A percentile compares a stretch with the other conserved stretches of the same genome.
Conservation (phyloP, 306 rosid genomes). For the Cicer cuneatum region DNA sequence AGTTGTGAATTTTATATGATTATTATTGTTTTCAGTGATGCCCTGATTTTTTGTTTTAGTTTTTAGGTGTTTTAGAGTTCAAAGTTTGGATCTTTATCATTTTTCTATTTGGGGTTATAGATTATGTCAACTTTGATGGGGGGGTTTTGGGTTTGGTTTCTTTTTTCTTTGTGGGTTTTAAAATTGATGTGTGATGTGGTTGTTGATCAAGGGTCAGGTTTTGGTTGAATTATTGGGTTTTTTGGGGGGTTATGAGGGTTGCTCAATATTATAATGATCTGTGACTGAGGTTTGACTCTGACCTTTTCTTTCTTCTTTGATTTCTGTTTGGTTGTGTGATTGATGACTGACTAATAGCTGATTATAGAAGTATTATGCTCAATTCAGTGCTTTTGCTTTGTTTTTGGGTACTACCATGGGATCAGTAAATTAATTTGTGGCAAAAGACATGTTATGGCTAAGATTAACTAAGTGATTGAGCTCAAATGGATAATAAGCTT, state of each 20-base stretch:
- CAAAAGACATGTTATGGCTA: not conserved
- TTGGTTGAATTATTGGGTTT: slow-evolving; percentile 13
- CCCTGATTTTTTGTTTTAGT: slow-evolving; percentile 6
- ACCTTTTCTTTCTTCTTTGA: slow-evolving; percentile 20
- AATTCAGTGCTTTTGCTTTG: not conserved
- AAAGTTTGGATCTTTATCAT: slow-evolving; percentile 34
- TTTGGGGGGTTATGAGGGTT: not conserved
- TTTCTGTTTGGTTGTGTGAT: slow-evolving; percentile 17
- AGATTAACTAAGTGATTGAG: not conserved
- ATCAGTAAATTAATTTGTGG: slow-evolving; percentile 12
- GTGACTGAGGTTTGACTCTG: slow-evolving; percentile 22
- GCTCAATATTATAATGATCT: slow-evolving; percentile 29
- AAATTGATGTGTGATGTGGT: slow-evolving; percentile 5
- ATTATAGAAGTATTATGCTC: slow-evolving; percentile 2
- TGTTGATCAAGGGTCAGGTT: not conserved
- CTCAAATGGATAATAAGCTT: no score
- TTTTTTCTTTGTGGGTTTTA: not conserved
- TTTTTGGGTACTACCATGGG: not conserved
- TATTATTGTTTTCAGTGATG: not conserved
- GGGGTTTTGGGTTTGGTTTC: slow-evolving; percentile 41
- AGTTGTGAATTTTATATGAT: slow-evolving; percentile 29
- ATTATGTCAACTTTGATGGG: not conserved
- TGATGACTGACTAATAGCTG: slow-evolving; percentile 4
- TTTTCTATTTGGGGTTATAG: not conserved
- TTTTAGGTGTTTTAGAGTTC: not conserved